Evolutionary conservation across 768 basidiomycete genomes (phyloP), one percentile per base, ranked within the genome.

Genomic region (Lactarius hatsudake): DNA sequence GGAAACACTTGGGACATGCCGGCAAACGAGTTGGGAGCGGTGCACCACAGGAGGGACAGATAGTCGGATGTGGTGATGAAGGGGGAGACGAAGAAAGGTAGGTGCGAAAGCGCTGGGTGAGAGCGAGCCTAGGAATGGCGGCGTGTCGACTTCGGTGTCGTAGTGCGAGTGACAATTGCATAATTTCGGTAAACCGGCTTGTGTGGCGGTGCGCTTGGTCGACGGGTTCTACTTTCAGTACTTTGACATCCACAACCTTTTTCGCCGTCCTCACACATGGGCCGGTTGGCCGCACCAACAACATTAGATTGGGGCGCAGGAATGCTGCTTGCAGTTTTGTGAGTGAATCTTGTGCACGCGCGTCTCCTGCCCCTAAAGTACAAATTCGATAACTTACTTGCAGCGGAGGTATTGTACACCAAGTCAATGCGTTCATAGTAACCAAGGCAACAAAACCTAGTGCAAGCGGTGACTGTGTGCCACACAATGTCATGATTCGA

Each of bases 1-100:
- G 82, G 72, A 82, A 82, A 78, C 94, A 96, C n/a, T 78, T 79
- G 15, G 79, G 79, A 75, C 94, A 96, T 26, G 89, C 92, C 0
- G 93, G 91, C 54, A 92, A 78, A 43, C 83, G 75, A 6, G 88
- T 86, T 5, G 87, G 82, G 7, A 94, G 79, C 8, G 79, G 78
- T 12, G 80, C 71, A 1, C 82, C 81, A 73, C 93, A 96, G 26
- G 81, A 83, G 10, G 89, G 84, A 73, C 93, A 95, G 36, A 7
- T 40, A 12, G 56, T 36, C 26, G 66, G 61, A 5, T 26, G 12
- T 26, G 48, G 12, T 23, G 51, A 53, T 26, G 30, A 10, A 42
- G 28, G 42, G n/a, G 67, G 23, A 26, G 34, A 18, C 1, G 26
- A 64, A 18, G 42, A 40, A 30, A 63, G 48, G 28, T 60, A 40